Conservation (phyloP, 2,329 filamentous ascomycete species). For the Xylariaceae sp. region DNA sequence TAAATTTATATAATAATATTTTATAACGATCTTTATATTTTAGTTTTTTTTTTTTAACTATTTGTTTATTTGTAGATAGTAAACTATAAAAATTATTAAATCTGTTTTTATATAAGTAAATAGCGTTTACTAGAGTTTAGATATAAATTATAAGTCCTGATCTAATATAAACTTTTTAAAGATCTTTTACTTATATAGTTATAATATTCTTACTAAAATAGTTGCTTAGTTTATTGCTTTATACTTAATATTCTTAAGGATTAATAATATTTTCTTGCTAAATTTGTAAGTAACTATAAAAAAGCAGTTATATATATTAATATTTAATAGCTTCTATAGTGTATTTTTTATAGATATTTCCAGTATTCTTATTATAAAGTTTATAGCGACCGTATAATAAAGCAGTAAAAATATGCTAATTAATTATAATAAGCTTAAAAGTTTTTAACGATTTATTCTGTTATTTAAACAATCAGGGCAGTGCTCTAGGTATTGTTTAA, state of each 20-base stretch:
- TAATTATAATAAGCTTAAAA: neutral
- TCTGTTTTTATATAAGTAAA: neutral
- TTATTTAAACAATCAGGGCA: too few species aligned
- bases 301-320: neutral
- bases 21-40: neutral
- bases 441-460: neutral
- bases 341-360: neutral
- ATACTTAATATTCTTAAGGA: neutral
- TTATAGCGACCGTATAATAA: neutral
- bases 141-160: neutral
- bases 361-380: neutral
- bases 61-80: neutral
- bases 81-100: neutral
- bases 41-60: neutral
- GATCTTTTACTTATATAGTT: neutral
- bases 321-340: neutral
- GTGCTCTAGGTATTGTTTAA: neutral
- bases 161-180: neutral
- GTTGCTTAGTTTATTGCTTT: neutral
- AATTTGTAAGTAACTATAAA: neutral
- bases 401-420: neutral
- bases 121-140: neutral
- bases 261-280: neutral
- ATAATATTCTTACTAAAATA: neutral
- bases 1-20: conserved; percentile 5